Evolutionary conservation across 1,284 basidiomycete species (phyloP), one percentile per base, ranked within the genome.

Genomic region (Psilocybe mexicana): DNA sequence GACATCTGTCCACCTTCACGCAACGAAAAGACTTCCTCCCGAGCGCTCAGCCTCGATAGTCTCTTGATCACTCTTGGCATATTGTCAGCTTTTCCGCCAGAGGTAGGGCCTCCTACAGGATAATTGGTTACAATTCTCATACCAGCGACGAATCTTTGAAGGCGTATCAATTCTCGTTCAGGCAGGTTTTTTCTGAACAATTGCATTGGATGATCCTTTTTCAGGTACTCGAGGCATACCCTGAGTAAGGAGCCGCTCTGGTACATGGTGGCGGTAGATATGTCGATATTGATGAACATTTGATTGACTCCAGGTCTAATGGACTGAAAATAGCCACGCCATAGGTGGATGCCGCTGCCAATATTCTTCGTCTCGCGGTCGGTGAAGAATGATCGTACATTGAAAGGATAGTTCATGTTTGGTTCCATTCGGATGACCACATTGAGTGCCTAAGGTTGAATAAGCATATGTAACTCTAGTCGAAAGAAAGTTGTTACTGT

Each of bases 321-420:
- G 0, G 87, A 90, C 67, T 90, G 88, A 70, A 91, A 90, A 62
- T 88, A 88, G 0, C 88, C 88, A 14, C 88, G 78, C 86, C 88
- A 89, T 2, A 91, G 74, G 45, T 85, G 77, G 23, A 92, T 76
- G 1, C 90, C 89, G 2, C 72, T 64, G 2, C 89, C 88, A 7
- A 92, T 88, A 58, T 84, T 78, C 64, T 80, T 82, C 10, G 78
- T 83, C 63, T 88, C 90, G 2, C 73, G 70, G 57, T 83, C 71
- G 0, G 87, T 89, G 69, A 91, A 92, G 73, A 92, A 92, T 0
- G 88, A 90, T 1, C 87, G 80, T 8, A 85, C 80, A 61, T 92
- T 92, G 74, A 88, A 88, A 0, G 88, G 86, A 58, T 87, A 88
- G 35, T 80, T 80, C 75, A 86, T 73, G 0, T 81, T 84, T 0